Evolutionary conservation across 257 asterid species (phyloP), one percentile per base, ranked within the genome.

Genomic region (Fraxinus quadrangulata): DNA sequence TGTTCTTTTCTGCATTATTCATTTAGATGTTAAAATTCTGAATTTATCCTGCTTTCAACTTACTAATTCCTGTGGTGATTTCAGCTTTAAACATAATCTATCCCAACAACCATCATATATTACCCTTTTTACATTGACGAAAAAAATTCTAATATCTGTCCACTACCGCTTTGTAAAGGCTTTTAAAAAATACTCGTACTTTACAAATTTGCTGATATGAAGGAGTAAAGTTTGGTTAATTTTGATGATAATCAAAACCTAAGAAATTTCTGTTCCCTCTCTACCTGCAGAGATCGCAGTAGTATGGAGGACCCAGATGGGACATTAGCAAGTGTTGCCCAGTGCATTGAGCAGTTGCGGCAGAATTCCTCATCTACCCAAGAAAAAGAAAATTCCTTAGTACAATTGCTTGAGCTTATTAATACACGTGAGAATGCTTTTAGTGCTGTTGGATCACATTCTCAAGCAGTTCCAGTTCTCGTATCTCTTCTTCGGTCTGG

Each of bases 381-480:
- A 77, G 97, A 96, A 61, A 96, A 93, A 82, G 97, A 96, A 85
- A 78, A 79, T 83, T 88, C 91, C 81, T 86, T 96, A 87, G 89
- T 81, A 87, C 97, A 93, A 77, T 84, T 96, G 73, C 90, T 86
- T 36, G 99, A 93, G 70, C 91, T 95, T 80, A 93, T 92, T 77
- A 90, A 89, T 79, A 87, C 96, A 12, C 92, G 97, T 39, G 97
- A 89, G 80, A 92, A 87, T 82, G 99, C 97, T 79, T 95, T 95
- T 72, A 87, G 97, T 79, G 99, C 98, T 54, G 98, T 96, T 78
- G 98, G 97, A 76, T 93, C 99, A 67, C 99, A 96, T 87, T 96
- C 99, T 78, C 99, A 96, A 84, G 99, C 99, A 42, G 99, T 96
- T 82, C 99, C 99, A n/a, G 98, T 96, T 49, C 98, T 96, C 9